Evolutionary conservation across 2,329 filamentous ascomycete genomes (phyloP).

Genomic region (Cladosporium phlei): DNA sequence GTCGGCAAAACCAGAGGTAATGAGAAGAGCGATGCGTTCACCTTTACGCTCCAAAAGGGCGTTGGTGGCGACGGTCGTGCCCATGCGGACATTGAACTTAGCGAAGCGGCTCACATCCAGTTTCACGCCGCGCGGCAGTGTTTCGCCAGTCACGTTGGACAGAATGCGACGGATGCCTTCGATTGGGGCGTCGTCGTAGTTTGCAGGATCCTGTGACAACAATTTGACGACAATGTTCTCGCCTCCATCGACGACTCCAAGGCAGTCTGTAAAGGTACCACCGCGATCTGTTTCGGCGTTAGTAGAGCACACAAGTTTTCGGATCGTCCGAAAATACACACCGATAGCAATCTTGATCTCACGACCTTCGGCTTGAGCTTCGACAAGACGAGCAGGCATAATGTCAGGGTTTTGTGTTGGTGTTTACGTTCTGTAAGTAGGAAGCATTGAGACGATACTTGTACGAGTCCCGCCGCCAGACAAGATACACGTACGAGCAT

Average conservation of each 20-base stretch:
- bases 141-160: slow-evolving; percentile 19
- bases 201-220: slow-evolving; percentile 27
- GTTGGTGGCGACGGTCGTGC: slow-evolving; percentile 30
- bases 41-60: slow-evolving; percentile 29
- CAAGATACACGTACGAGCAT: too few species aligned
- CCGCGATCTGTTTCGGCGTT: slow-evolving; percentile 58
- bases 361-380: too few species aligned
- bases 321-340: too few species aligned
- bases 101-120: slow-evolving; percentile 17
- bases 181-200: slow-evolving; percentile 29
- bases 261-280: slow-evolving; percentile 83
- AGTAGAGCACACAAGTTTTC: too few species aligned
- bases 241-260: slow-evolving; percentile 65
- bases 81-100: slow-evolving; percentile 21
- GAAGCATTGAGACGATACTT: too few species aligned
- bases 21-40: slow-evolving; percentile 23
- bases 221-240: slow-evolving; percentile 28
- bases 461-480: too few species aligned
- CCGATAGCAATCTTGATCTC: too few species aligned
- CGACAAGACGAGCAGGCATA: too few species aligned
- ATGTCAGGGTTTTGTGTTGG: too few species aligned
- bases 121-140: slow-evolving; percentile 17
- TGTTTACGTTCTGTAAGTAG: too few species aligned
- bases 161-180: slow-evolving; percentile 27
- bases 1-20: slow-evolving; percentile 30